phyloP scores from a whole-genome alignment of 2,329 filamentous ascomycete species.

The Helotiales sp. region DNA sequence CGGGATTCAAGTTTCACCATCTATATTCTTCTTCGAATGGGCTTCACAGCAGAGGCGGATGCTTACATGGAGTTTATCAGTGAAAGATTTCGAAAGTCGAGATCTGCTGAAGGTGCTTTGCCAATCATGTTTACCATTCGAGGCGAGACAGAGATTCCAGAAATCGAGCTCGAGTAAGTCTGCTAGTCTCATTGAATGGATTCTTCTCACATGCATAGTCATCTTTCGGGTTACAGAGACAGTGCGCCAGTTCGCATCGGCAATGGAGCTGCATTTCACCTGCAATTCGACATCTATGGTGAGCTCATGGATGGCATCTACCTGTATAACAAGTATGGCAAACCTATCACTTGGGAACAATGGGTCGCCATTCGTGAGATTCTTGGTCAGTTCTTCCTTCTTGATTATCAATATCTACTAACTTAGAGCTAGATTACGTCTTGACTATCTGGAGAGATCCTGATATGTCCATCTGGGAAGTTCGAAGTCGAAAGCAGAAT shows the following conservation, averaged over 20 bases:
- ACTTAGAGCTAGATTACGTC: constrained; percentile 61
- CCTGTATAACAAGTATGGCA: constrained; percentile 79
- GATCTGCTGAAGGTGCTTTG: constrained; percentile 63
- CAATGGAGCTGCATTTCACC: constrained; percentile 77
- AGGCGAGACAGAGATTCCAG: constrained; percentile 75
- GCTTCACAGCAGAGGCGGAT: constrained; percentile 76
- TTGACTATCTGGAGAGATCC: constrained; percentile 66
- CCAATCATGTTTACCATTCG: constrained; percentile 85
- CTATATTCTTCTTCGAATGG: constrained; percentile 77
- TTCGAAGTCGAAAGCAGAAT: constrained; percentile 75
- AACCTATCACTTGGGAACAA: constrained; percentile 76
- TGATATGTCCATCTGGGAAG: constrained; percentile 87
- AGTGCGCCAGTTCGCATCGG: constrained; percentile 77
- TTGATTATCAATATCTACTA: constrained; percentile 18
- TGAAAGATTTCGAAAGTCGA: constrained; percentile 67
- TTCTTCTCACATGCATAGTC: constrained; percentile 43
- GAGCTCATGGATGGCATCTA: constrained; percentile 80
- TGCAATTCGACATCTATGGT: constrained; percentile 80
- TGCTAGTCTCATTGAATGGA: not conserved
- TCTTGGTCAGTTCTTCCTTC: constrained; percentile 49
- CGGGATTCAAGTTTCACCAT: constrained; percentile 79
- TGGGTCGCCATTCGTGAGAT: constrained; percentile 75
- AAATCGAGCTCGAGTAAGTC: constrained; percentile 60
- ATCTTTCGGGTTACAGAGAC: constrained; percentile 74
- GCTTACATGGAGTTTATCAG: constrained; percentile 81